Base-by-base conservation (phyloP, 179 eudicot genomes). In the Amaranthus tricolor region DNA sequence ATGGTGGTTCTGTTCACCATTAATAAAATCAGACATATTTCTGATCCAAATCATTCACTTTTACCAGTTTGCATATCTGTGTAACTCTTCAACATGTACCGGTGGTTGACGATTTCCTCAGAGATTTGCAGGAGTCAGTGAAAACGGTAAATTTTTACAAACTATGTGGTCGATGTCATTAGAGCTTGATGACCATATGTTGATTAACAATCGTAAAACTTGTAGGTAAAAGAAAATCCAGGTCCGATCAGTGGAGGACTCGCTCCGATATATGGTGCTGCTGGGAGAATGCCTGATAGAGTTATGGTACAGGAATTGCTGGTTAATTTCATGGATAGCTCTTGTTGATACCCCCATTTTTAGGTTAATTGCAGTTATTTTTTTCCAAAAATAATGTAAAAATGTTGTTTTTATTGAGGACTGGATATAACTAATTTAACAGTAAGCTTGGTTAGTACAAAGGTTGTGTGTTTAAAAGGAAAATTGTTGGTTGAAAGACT, bases 191-290 rank as follows among this genome's bases (percentile, higher is more conserved):
- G 2, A 6, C 24, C 6, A 53, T 70, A 17, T 13, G 7, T 40
- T 7, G 14, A 17, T 19, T 48, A 14, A 31, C 5, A 16, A 69
- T 20, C 20, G 8, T 43, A 5, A 31, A 54, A 11, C 8, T 76
- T 81, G 64, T 83, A 96, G 99, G 98, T 91, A 16, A 93, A 88
- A 81, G 82, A 69, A 73, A 96, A 91, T 80, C 98, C 98, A 0
- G 98, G 99, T 69, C 96, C 99, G 13, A 76, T 93, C 0, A 89
- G 63, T 53, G 99, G 98, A 80, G 99, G 98, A 61, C 86, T 93
- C 62, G 98, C 98, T 65, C 99, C 99, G 17, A 87, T 96, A 81
- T 96, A 96, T 77, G 99, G 99, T 61, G 99, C 97, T 66, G 99
- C 99, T 16, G 99, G 99, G 64, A 91, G 81, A 83, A 93, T 93